A percentile compares a stretch with the other conserved stretches of the same genome.
phyloP scores from a whole-genome alignment of 768 basidiomycete genomes.

The Tulasnella sp. region DNA sequence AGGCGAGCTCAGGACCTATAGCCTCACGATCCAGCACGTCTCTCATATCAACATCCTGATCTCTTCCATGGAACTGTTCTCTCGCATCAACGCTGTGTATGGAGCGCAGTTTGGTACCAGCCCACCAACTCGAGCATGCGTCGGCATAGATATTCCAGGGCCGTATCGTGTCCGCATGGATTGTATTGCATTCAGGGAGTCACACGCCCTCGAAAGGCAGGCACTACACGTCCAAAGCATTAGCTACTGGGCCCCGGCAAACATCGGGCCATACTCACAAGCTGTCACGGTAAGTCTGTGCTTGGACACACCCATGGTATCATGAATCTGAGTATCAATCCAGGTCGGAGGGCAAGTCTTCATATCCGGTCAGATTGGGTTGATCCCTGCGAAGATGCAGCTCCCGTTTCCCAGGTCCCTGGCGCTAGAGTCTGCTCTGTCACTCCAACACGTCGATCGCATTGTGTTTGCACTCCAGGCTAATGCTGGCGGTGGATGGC shows the following conservation, averaged over 20 bases:
- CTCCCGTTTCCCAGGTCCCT: conserved; percentile 54
- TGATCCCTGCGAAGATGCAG: conserved; percentile 62
- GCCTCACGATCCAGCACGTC: conserved; percentile 47
- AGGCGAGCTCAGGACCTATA: conserved; percentile 45
- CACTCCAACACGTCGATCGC: conserved; percentile 68
- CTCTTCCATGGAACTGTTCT: conserved; percentile 72
- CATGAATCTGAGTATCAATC: conserved; percentile 1
- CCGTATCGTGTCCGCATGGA: conserved; percentile 58
- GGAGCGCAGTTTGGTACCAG: conserved; percentile 75
- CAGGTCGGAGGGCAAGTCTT: conserved; percentile 72
- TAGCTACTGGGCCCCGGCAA: conserved; percentile 99
- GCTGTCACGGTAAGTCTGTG: conserved; percentile 56
- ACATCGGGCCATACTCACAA: conserved; percentile 98
- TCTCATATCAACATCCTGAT: conserved; percentile 75
- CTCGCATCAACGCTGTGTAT: conserved; percentile 67
- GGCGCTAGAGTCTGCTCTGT: conserved; percentile 57
- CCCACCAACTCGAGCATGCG: conserved; percentile 91
- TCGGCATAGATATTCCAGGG: conserved; percentile 60
- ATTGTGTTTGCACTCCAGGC: conserved; percentile 50
- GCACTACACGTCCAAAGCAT: conserved; percentile 89
- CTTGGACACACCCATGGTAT: background rate
- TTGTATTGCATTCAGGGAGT: conserved; percentile 56
- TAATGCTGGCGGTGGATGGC: conserved; percentile 47
- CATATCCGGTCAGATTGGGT: conserved; percentile 90
- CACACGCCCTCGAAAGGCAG: conserved; percentile 37